Base-by-base conservation (phyloP, 352 stramenopile genomes). In the Phytophthora chlamydospora region DNA sequence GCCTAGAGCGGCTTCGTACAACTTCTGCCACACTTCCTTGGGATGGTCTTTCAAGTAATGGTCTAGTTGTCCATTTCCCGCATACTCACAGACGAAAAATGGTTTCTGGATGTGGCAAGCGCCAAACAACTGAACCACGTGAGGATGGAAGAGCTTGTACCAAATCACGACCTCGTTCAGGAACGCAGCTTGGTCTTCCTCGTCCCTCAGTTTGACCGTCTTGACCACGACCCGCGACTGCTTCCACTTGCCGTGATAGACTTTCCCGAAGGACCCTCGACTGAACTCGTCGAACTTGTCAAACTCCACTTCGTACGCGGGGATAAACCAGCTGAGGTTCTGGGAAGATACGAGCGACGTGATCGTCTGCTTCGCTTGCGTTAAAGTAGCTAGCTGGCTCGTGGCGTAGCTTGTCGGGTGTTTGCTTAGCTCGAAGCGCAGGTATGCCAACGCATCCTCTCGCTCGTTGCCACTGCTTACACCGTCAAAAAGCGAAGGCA, bases 41-140 rank as follows among this genome's bases (percentile, higher is more conserved):
- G 49, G 48, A 21, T 62, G 43, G 0, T 1, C 6, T 24, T 31
- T 36, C 35, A 66, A 36, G 24, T 66, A 66, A 5, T 53, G n/a
- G 17, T 71, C 54, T 1, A 70, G 36, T 19, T 65, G 55, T 0
- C 54, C 62, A 16, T 36, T 16, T 3, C 40, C 54, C 0, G 62
- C 62, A 17, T 43, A 70, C 16, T 70, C 62, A 21, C 62, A 65
- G 13, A 71, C 56, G 50, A 71, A 66, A 13, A 66, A 55, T 11
- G 56, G 49, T 13, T 44, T 32, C 13, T 55, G 11, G 10, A 66
- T 21, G 14, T 71, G 56, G n/a, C 49, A 66, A 9, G 62, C 56
- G 5, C 62, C 62, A 35, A 58, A 62, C 35, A 71, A 31, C 31
- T 57, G 62, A 13, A 71, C 56, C 1, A 71, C 62, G 41, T 66